phyloP scores from a whole-genome alignment of 129 eudicot genomes.

The Flaveria robusta region DNA sequence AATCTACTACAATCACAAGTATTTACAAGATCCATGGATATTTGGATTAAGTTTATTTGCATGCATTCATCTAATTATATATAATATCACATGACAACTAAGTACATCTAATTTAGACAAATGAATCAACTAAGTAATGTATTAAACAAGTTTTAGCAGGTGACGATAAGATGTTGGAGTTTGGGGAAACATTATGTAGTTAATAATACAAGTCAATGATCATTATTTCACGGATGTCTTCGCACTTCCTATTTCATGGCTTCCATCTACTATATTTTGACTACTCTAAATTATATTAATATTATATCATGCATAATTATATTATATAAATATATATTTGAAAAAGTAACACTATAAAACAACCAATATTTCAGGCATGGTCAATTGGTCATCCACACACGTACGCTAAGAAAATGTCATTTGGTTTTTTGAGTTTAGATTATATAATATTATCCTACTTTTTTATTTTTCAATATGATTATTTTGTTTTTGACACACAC shows the following conservation, averaged over 20 bases:
- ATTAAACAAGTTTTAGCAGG: not conserved
- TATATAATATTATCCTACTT: not conserved
- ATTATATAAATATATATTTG: too few species aligned
- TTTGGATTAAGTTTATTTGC: not conserved
- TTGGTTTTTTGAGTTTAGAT: not conserved
- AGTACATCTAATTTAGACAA: not conserved
- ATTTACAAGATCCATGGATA: not conserved
- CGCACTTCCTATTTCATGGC: not conserved
- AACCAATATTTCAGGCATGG: not conserved
- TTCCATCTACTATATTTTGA: not conserved
- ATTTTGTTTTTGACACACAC: not conserved
- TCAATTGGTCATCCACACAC: not conserved
- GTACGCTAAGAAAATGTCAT: not conserved
- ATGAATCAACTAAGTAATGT: not conserved
- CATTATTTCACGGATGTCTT: not conserved
- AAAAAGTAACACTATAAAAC: not conserved
- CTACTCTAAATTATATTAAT: not conserved
- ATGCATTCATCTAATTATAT: not conserved
- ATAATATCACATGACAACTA: not conserved
- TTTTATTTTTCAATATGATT: too few species aligned
- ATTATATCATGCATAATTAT: too few species aligned
- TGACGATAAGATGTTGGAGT: constrained; percentile 7
- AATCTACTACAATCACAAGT: too few species aligned
- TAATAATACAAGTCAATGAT: not conserved
- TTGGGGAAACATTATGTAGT: not conserved